A percentile compares a stretch with the other conserved stretches of the same genome.
Evolutionary conservation across 768 basidiomycete genomes (phyloP).

Genomic region (Cystobasidium onofrii): DNA sequence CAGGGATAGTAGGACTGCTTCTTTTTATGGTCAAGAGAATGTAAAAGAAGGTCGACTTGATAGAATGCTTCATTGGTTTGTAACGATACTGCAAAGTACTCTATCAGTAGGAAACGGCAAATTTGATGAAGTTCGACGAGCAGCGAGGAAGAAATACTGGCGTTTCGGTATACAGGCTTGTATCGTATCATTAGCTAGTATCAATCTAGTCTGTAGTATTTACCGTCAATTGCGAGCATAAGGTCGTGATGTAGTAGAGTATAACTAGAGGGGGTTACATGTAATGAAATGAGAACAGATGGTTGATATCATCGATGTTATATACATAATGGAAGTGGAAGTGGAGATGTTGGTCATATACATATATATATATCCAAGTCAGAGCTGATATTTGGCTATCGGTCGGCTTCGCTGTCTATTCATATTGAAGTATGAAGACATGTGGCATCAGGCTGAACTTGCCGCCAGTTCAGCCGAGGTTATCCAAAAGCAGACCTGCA

Average conservation of each 20-base stretch:
- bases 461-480: no score
- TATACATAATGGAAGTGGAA: no score
- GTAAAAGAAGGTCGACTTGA: background rate
- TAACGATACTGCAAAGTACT: background rate
- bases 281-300: no score
- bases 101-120: background rate
- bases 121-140: background rate
- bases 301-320: no score
- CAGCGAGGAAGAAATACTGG: background rate
- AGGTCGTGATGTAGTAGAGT: background rate
- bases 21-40: background rate
- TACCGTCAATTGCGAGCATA: background rate
- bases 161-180: background rate
- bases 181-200: background rate
- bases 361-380: no score
- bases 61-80: background rate
- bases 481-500: no score
- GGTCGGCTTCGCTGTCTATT: no score
- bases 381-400: no score
- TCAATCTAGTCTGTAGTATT: background rate
- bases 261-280: no score
- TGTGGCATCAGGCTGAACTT: no score
- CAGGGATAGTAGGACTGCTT: background rate
- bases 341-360: no score
- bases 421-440: no score